Evolutionary conservation across 371 early-diverging fungal genomes (phyloP), one percentile per base, ranked within the genome.

Genomic region (Apophysomyces variabilis): DNA sequence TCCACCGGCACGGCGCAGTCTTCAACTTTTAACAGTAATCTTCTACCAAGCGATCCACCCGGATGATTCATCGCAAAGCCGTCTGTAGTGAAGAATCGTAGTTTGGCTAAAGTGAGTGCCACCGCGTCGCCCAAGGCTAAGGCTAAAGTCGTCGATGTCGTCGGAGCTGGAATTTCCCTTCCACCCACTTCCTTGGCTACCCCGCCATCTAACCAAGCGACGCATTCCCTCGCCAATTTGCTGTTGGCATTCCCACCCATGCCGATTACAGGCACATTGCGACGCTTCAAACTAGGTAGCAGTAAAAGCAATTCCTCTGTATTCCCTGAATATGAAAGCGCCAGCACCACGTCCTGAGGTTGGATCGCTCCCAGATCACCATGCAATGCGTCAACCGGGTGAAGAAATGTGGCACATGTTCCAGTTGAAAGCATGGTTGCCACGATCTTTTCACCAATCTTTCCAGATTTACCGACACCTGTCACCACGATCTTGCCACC

Each of bases 11-110:
- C 65, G 66, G 73, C 66, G 26, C 67, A 63, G 62, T 83, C 84
- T 16, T 73, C 64, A 1, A 80, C 75, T 56, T 79, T 80, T 8
- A 83, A 64, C 8, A 80, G 39, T 11, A 83, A 66, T 35, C 74
- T 43, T 60, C 79, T 63, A 5, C 90, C 90, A 0, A 90, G 66
- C 1, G 82, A 71, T 0, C 90, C 90, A 7, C 88, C 88, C 0
- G 90, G 90, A 70, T 90, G 90, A 63, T 87, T 86, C 26, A 85
- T 66, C 0, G 86, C 87, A 76, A 89, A 90, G 13, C 83, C 86
- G 7, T 69, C 66, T 0, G 76, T 79, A 3, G 78, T 80, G 60
- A 90, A 87, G 16, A 62, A 61, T 13, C 79, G 69, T 11, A 80
- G 62, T 32, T 84, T 73, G 45, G 85, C 85, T 38, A 90, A 60